Evolutionary conservation across 2,329 filamentous ascomycete species (phyloP).

Genomic region (Diaporthe sp.): DNA sequence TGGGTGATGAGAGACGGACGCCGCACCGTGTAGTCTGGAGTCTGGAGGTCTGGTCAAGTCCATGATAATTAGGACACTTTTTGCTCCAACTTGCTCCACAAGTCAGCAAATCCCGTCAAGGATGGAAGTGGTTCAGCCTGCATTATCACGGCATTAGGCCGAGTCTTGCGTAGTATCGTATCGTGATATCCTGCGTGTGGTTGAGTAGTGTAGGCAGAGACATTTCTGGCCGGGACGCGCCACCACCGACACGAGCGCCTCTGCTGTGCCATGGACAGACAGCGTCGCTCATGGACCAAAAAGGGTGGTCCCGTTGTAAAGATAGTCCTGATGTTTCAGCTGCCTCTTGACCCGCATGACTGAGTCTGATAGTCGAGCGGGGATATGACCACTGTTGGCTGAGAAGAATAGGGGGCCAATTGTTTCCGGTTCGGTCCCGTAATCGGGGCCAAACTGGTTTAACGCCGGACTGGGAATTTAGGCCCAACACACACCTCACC

Average conservation of each 20-base stretch:
- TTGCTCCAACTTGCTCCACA: slow-evolving; percentile 4
- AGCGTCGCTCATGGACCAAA: slow-evolving; percentile 6
- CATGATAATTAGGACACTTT: slow-evolving; percentile 15
- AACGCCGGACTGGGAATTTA: slow-evolving; percentile 9
- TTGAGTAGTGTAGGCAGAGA: slow-evolving; percentile 8
- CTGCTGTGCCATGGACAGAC: slow-evolving; percentile 27
- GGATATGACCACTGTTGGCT: slow-evolving; percentile 6
- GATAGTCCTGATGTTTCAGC: slow-evolving; percentile 33
- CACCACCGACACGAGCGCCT: slow-evolving; percentile 22
- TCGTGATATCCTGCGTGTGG: background rate
- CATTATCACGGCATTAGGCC: slow-evolving; percentile 25
- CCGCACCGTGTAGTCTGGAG: background rate
- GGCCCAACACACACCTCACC: background rate
- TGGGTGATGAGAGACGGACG: background rate
- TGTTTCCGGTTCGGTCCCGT: slow-evolving; percentile 2
- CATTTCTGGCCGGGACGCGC: background rate
- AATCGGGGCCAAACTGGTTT: slow-evolving; percentile 16
- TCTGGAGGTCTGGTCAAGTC: background rate
- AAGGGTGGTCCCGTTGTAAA: slow-evolving; percentile 2
- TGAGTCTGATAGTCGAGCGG: slow-evolving; percentile 4
- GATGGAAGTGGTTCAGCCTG: slow-evolving; percentile 3
- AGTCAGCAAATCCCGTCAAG: slow-evolving; percentile 9
- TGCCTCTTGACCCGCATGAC: slow-evolving; percentile 34
- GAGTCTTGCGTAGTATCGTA: slow-evolving; percentile 5
- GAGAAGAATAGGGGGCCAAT: slow-evolving; percentile 19